These are phyloP conservation scores for Notholithocarpus densiflorus DNA, from an alignment of 306 rosid species.

Conservation along the genomic window DNA sequence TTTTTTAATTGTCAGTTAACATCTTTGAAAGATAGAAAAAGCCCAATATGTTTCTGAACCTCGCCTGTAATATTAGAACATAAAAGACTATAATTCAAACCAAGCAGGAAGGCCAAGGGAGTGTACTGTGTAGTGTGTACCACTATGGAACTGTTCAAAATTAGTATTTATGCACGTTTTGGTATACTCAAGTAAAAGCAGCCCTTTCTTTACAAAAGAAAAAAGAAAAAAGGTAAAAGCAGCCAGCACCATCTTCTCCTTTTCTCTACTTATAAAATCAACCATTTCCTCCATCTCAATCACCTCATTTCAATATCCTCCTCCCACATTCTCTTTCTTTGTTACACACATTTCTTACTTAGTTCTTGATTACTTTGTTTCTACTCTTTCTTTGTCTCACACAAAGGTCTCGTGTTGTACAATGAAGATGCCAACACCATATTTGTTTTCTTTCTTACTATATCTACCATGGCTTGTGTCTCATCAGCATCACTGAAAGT, in stretches of 20 bases:
- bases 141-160: constrained; percentile 5
- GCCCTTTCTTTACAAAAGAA: no score
- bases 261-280: background rate
- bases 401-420: background rate
- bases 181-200: background rate
- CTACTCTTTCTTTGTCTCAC: background rate
- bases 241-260: background rate
- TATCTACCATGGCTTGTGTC: background rate
- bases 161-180: background rate
- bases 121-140: no score
- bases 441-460: constrained; percentile 1
- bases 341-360: background rate
- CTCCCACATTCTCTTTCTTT: background rate
- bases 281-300: background rate
- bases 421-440: background rate
- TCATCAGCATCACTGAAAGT: constrained; percentile 22
- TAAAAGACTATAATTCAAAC: background rate
- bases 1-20: background rate
- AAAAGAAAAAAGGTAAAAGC: background rate
- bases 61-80: no score
- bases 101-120: rapidly evolving
- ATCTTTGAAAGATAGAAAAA: background rate
- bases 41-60: rapidly evolving
- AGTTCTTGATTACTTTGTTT: background rate
- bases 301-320: background rate